Conservation (phyloP, 2,329 filamentous ascomycete genomes). For the Fusarium caatingaense region DNA sequence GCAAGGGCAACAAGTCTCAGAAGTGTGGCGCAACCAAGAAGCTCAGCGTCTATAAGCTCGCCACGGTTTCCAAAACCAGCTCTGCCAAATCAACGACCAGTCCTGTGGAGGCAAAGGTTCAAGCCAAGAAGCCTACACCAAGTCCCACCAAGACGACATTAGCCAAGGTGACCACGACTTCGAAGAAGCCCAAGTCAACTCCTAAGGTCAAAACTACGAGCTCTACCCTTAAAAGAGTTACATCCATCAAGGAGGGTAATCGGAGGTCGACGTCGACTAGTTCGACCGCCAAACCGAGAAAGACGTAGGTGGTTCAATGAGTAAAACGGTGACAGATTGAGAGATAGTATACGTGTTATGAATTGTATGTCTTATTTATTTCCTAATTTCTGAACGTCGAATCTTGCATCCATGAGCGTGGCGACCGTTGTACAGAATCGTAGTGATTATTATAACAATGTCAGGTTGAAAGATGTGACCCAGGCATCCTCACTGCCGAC, state of each 20-base stretch:
- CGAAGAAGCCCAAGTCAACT: not conserved
- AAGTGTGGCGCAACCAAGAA: constrained; percentile 28
- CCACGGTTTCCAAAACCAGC: not conserved
- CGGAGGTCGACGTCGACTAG: not conserved
- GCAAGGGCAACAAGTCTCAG: constrained; percentile 29
- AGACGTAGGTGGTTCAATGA: not conserved
- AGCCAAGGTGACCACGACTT: not conserved
- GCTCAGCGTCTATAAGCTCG: constrained; percentile 36
- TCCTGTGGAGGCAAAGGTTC: not conserved
- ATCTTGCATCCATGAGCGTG: not conserved
- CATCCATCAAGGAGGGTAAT: not conserved
- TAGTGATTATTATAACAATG: too few species aligned
- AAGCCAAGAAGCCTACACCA: not conserved
- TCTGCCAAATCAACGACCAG: not conserved
- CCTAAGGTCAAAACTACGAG: not conserved
- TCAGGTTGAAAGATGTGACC: too few species aligned
- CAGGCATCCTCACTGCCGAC: too few species aligned
- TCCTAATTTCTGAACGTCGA: not conserved
- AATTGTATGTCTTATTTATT: not conserved
- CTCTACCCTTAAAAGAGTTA: not conserved
- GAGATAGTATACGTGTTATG: not conserved
- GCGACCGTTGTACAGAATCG: not conserved
- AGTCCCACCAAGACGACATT: not conserved
- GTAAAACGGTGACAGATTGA: not conserved
- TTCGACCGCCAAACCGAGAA: not conserved